Evolutionary conservation across 371 early-diverging fungal species (phyloP), one percentile per base, ranked within the genome.

Genomic region (Haplosporangium sp.): DNA sequence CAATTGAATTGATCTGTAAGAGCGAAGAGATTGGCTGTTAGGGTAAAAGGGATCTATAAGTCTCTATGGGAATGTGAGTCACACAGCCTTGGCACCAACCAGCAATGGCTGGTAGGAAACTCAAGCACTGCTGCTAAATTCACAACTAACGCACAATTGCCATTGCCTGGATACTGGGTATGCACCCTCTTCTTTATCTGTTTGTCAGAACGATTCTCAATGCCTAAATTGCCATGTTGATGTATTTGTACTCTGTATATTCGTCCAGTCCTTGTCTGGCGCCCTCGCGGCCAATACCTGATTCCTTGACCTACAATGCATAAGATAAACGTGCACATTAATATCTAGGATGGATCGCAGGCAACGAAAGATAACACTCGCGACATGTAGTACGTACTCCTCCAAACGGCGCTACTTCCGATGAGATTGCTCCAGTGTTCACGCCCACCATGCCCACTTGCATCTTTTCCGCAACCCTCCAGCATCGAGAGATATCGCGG

Each of bases 371-470:
- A 62, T 29, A 36, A 58, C n/a, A 48, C 21, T 46, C 13, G 20
- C 37, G 10, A 43, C 13, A 41, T 43, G 37, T 14, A 14, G 8
- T 41, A 80, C 83, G 68, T 82, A 84, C 88, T 50, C 94, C 94
- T 59, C 95, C 95, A 73, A 94, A 95, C 5, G 95, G 94, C 6
- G 88, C 82, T 40, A 87, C 89, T 48, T 87, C 90, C 53, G 77
- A 84, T 14, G 90, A 86, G 41, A 94, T 84, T 12, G 82, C 67
- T 14, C 91, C 91, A 2, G 93, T 89, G 74, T 97, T 97, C 37
- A 95, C 91, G 38, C 96, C 96, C 7, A 97, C 95, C 94, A 97
- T 96, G 62, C 97, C 97, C 3, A 88, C 85, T 67, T 96, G 92
- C 58, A 97, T 64, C 13, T 83, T 84, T 81, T 95, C 95, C 18